Evolutionary conservation across 2,329 filamentous ascomycete species (phyloP).

Genomic region (Pyrenophora tritici-repentis): DNA sequence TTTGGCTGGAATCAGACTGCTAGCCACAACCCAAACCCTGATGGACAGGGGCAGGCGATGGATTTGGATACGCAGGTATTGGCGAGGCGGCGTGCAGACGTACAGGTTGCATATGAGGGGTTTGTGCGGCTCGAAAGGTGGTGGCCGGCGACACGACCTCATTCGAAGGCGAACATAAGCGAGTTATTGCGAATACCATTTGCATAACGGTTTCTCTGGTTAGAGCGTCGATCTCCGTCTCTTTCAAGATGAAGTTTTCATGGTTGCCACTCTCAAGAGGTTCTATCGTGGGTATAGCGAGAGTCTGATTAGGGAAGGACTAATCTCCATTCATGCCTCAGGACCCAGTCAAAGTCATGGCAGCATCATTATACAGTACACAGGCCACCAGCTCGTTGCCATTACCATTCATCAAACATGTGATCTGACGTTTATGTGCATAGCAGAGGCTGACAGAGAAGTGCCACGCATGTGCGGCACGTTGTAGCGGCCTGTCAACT

Average conservation of each 20-base stretch:
- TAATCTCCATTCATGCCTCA: too few species aligned
- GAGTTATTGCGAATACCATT: conserved; percentile 25
- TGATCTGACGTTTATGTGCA: background rate
- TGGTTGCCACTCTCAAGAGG: background rate
- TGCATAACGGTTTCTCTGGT: conserved; percentile 23
- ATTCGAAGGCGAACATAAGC: conserved; percentile 23
- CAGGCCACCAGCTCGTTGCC: background rate
- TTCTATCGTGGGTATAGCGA: background rate
- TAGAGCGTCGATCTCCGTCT: conserved; percentile 18
- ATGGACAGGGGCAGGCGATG: conserved; percentile 23
- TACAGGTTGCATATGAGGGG: conserved; percentile 25
- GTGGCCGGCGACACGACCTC: conserved; percentile 20
- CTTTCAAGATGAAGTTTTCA: background rate
- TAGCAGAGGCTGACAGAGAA: background rate
- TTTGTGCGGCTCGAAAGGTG: conserved; percentile 20
- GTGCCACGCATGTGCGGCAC: conserved; percentile 7
- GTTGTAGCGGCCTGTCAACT: conserved; percentile 14
- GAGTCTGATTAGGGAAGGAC: background rate
- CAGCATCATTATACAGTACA: too few species aligned
- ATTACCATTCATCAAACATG: background rate
- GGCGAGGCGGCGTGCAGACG: conserved; percentile 22
- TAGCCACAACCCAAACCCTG: conserved; percentile 12
- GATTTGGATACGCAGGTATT: conserved; percentile 17
- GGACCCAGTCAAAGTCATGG: too few species aligned
- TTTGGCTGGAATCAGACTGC: conserved; percentile 12